phyloP scores from a whole-genome alignment of 148 eudicot genomes.

The Dysphania ambrosioides region DNA sequence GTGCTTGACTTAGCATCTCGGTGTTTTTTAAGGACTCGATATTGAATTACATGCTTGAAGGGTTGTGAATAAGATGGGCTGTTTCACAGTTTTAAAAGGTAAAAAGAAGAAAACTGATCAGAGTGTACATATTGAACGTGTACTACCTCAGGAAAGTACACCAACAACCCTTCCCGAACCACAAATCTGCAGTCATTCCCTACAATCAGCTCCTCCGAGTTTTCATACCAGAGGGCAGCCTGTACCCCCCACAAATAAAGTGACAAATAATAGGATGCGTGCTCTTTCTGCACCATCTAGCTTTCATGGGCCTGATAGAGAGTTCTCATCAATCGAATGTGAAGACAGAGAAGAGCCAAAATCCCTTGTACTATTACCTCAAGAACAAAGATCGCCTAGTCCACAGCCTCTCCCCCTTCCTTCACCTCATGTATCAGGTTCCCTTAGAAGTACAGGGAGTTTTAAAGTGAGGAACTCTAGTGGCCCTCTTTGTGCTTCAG shows the following conservation, averaged over 20 bases:
- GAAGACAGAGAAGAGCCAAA: slow-evolving; percentile 65
- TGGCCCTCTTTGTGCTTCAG: slow-evolving; percentile 70
- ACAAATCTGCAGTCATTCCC: slow-evolving; percentile 36
- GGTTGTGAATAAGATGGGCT: slow-evolving; percentile 58
- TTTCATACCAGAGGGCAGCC: slow-evolving; percentile 58
- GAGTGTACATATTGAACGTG: slow-evolving; percentile 43
- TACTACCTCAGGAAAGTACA: slow-evolving; percentile 62
- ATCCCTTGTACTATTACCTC: slow-evolving; percentile 33
- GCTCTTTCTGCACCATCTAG: slow-evolving; percentile 84
- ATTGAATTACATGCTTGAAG: slow-evolving; percentile 30
- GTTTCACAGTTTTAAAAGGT: slow-evolving; percentile 68
- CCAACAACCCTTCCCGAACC: slow-evolving; percentile 79
- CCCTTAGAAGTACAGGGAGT: slow-evolving; percentile 53
- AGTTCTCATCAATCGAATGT: slow-evolving; percentile 47
- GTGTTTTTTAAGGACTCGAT: slow-evolving; percentile 20
- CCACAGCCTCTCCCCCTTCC: slow-evolving; percentile 99
- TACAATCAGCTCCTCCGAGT: slow-evolving; percentile 92
- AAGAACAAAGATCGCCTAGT: slow-evolving; percentile 54
- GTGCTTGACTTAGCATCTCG: background rate
- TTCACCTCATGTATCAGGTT: slow-evolving; percentile 47
- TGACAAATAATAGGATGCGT: slow-evolving; percentile 41
- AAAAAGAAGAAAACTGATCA: slow-evolving; percentile 77
- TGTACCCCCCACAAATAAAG: slow-evolving; percentile 34
- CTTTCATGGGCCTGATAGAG: slow-evolving; percentile 63
- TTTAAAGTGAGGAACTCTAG: slow-evolving; percentile 55